phyloP scores from a whole-genome alignment of 2,329 filamentous ascomycete genomes.

The Cadophora malorum region DNA sequence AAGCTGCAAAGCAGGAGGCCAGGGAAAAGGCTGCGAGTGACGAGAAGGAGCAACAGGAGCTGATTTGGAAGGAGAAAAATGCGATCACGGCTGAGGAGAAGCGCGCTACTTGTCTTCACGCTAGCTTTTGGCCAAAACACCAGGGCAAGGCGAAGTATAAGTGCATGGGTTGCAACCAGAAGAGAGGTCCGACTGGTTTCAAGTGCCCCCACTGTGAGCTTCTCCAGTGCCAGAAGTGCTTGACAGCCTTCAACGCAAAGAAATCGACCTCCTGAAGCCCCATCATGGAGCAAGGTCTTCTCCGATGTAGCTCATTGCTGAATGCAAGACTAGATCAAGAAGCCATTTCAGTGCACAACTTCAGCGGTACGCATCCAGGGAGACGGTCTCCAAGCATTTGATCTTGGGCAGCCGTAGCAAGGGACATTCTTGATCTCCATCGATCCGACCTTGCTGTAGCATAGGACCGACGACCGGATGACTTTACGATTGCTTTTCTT shows the following conservation, averaged over 20 bases:
- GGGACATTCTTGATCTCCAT: too few species aligned
- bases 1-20: constrained; percentile 11
- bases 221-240: constrained; percentile 30
- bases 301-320: too few species aligned
- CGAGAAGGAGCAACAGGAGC: constrained; percentile 23
- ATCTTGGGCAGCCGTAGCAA: too few species aligned
- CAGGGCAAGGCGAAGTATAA: constrained; percentile 33
- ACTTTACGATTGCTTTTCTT: not conserved
- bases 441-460: too few species aligned
- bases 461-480: too few species aligned
- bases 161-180: constrained; percentile 31
- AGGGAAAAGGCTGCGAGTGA: constrained; percentile 1
- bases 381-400: not conserved
- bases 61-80: constrained; percentile 13
- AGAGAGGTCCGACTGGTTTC: constrained; percentile 29
- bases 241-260: constrained; percentile 13
- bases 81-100: constrained; percentile 30
- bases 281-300: too few species aligned
- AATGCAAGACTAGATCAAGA: not conserved
- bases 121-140: constrained; percentile 33
- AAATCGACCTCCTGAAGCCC: too few species aligned
- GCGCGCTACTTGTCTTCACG: constrained; percentile 30
- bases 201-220: constrained; percentile 34
- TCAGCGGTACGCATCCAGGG: not conserved
- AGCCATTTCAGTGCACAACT: not conserved